Evolutionary conservation across 768 basidiomycete genomes (phyloP), one percentile per base, ranked within the genome.

Genomic region (Tulasnella sp.): DNA sequence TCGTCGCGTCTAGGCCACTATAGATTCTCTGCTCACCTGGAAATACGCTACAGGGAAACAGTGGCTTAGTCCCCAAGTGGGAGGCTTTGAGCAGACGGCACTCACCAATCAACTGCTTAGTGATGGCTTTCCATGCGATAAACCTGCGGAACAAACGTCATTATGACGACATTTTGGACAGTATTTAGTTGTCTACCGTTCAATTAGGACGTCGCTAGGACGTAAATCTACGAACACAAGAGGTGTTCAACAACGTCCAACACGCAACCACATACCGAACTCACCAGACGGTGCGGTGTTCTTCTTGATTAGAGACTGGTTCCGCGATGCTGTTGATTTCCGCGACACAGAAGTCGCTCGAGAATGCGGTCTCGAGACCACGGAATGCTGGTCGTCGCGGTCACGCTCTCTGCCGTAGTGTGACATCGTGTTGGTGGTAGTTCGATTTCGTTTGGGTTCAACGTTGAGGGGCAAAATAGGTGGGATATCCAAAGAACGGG

Each of bases 201-300:
- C 94, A 62, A 98, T 96, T 68, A 99, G 86, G 65, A 99, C 80
- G 69, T 99, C 94, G 8, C 88, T 89, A 0, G 93, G 93, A 49
- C 83, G 80, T 43, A 97, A 78, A 71, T 94, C 92, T 54, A 27
- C 15, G 17, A 1, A 4, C 21, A 17, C 37, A 40, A 27, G 39
- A 35, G 50, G 34, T n/a, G 36, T 27, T 52, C 36, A 54, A 7
- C n/a, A 12, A 15, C 12, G 52, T 19, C 41, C 37, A 3, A 19
- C 9, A 39, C 17, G 36, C 23, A 40, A 9, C 6, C 32, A 11
- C 14, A 17, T 23, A 21, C 25, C 49, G 12, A 34, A 25, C 17
- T 37, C 23, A 53, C 51, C 55, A 62, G 90, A 82, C 0, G 87
- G 82, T 2, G 87, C 83, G 59, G 89, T 84, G 69, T 88, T 93